Conservation (phyloP, 208 protist species). For the Angomonas ambiguus region DNA sequence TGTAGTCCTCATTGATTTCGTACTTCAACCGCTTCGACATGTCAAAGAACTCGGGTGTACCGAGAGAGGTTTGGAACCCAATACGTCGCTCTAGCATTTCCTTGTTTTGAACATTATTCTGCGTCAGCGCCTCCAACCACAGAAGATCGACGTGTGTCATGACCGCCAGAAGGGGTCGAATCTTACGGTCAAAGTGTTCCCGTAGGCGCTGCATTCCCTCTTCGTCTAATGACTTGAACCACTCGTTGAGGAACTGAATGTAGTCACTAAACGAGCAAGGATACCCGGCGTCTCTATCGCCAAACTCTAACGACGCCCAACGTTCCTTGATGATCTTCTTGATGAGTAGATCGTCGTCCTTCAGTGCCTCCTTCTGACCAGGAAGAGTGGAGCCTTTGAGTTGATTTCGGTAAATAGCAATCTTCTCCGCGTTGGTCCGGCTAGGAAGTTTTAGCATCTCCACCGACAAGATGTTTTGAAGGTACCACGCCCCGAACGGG, state of each 20-base stretch:
- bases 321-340: slow-evolving; percentile 86
- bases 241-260: slow-evolving; percentile 93
- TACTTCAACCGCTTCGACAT: slow-evolving; percentile 90
- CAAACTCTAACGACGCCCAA: slow-evolving; percentile 90
- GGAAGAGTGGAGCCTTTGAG: slow-evolving; percentile 37
- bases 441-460: slow-evolving; percentile 86
- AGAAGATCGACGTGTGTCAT: slow-evolving; percentile 90
- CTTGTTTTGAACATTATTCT: slow-evolving; percentile 86
- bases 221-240: slow-evolving; percentile 91
- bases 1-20: slow-evolving; percentile 94
- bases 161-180: slow-evolving; percentile 87
- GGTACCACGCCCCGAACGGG: slow-evolving; percentile 91
- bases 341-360: slow-evolving; percentile 80
- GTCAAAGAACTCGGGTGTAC: slow-evolving; percentile 92
- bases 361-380: slow-evolving; percentile 49
- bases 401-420: slow-evolving; percentile 78
- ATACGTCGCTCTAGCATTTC: slow-evolving; percentile 85
- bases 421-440: slow-evolving; percentile 87
- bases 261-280: slow-evolving; percentile 91
- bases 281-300: slow-evolving; percentile 81
- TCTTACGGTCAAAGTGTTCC: slow-evolving; percentile 91
- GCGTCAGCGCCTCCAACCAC: slow-evolving; percentile 89
- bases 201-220: slow-evolving; percentile 87
- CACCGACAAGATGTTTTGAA: slow-evolving; percentile 89
- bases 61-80: slow-evolving; percentile 88